These are phyloP conservation scores for Acacia pycnantha DNA, from an alignment of 331 rosid genomes.

Conservation along the genomic window DNA sequence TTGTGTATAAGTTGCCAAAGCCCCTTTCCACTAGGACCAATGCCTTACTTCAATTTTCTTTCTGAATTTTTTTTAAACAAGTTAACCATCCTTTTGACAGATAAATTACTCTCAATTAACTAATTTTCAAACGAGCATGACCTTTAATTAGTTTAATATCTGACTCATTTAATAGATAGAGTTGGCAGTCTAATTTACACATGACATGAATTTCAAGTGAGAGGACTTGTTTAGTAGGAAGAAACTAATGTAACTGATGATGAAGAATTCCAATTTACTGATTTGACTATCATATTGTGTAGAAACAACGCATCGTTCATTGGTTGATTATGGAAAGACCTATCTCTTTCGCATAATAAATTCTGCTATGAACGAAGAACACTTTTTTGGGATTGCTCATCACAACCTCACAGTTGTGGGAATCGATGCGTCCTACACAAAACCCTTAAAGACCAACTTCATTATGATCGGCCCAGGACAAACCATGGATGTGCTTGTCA, in stretches of 20 bases:
- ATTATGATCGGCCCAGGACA: constrained; percentile 18
- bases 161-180: too few species aligned
- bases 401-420: constrained; percentile 22
- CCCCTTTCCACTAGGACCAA: too few species aligned
- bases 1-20: too few species aligned
- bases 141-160: too few species aligned
- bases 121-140: too few species aligned
- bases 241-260: background rate
- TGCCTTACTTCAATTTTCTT: background rate
- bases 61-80: background rate
- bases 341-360: constrained; percentile 7
- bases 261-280: background rate
- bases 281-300: background rate
- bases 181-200: too few species aligned
- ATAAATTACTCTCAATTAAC: too few species aligned
- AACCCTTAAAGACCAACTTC: background rate
- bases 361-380: constrained; percentile 11
- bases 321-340: constrained; percentile 11
- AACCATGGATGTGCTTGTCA: constrained; percentile 16
- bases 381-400: constrained; percentile 2
- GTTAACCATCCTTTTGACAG: background rate
- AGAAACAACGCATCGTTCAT: constrained; percentile 6
- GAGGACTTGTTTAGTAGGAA: background rate
- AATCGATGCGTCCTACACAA: constrained; percentile 11
- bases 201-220: background rate